Base-by-base conservation (phyloP, 2,329 filamentous ascomycete genomes). In the Colletotrichum caudatum region DNA sequence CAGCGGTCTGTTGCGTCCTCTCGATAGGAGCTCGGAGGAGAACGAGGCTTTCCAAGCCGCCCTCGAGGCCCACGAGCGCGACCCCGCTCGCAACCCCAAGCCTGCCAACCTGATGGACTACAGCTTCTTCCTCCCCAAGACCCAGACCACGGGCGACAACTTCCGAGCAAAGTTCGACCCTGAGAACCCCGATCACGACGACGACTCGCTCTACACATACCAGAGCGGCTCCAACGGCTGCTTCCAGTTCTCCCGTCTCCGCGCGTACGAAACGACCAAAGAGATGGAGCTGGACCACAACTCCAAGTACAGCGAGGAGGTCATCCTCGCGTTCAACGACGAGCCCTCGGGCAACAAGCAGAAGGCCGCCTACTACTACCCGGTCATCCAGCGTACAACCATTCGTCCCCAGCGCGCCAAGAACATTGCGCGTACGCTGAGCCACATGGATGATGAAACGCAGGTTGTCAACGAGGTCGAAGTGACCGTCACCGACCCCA, bases 341-440 rank as follows among this genome's bases (percentile, higher is more conserved):
- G 86, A 87, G 73, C 78, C 72, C 58, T 69, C 69, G 39, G 62
- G 74, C 48, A 84, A 86, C 73, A 78, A 81, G 61, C 85, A 88
- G 74, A 89, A 88, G 78, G 90, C 86, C 8, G 88, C 87, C 16
- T 92, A 90, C 79, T 92, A 92, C 80, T 92, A 92, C 76, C 91
- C 91, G 5, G 85, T 92, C 73, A 88, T 92, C 81, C 89, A 92
- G 79, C 87, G 89, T 65, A 88, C 86, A 58, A 84, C 85, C 29
- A 88, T 92, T 76, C 85, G 89, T 56, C 89, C 89, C 39, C 89
- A 91, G 80, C 86, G 90, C 69, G 87, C 85, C 72, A 91, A 89
- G 83, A 90, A 90, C 77, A 90, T 91, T 74, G 85, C 88, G 57
- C 86, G 87, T 58, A 87, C 83, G 41, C 82, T 82, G 56, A 86